Base-by-base conservation (phyloP, 305 asterid species). In the Fraxinus sp. region DNA sequence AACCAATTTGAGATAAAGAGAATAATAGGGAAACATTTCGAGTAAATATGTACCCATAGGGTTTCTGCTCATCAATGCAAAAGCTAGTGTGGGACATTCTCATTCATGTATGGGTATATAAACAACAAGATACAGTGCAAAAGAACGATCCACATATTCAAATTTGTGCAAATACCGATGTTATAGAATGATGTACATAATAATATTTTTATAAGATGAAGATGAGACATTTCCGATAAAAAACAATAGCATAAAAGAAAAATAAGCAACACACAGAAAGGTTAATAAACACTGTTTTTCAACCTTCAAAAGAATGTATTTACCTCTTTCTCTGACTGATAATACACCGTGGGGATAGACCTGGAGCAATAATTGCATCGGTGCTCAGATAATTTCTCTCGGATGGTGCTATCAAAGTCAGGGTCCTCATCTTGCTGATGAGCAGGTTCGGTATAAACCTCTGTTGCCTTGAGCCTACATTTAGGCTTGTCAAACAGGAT, bases 261-360 rank as follows among this genome's bases (percentile, higher is more conserved):
- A 33, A 71, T 35, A 32, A 52, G n/a, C 14, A 30, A 39, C 79
- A 71, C 14, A 26, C 77, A n/a, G 26, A 33, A 33, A 80, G 2
- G 52, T 2, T 20, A 8, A 59, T 14, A 59, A 59, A 59, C 70
- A 7, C 14, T 59, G 70, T 59, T 11, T 24, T 52, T 68, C 46
- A 37, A 82, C 78, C 76, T 46, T 26, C 22, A 76, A 7, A 74
- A 39, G 16, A 79, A 0, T 7, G 5, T 52, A 78, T 82, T 83
- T 91, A 97, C 99, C 99, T 94, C 99, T 84, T 95, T 97, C 87
- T 92, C 97, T 2, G 99, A 97, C 87, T 94, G 98, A 84, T 92
- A 97, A 87, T 90, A 90, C 30, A 86, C 89, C 7, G 89, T 82
- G 39, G 97, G 86, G 83, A 93, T 90, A 68, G 93, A 83, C 62